Evolutionary conservation across 1,284 basidiomycete species (phyloP).

Genomic region (Boletus smithii): DNA sequence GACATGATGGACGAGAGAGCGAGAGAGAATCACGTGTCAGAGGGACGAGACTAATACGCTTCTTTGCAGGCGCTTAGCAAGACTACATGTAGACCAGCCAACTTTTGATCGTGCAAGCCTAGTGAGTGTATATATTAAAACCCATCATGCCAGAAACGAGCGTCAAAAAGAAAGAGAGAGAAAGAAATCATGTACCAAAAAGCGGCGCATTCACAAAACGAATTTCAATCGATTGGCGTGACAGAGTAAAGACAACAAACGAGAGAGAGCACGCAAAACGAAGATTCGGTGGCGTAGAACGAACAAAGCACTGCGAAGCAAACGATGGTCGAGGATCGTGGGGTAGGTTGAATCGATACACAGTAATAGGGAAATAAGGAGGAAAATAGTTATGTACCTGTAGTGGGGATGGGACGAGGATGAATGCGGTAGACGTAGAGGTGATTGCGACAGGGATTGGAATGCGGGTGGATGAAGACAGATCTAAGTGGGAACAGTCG

Average conservation of each 20-base stretch:
- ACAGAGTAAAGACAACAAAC: conserved; percentile 20
- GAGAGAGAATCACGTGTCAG: not conserved
- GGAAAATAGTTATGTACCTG: conserved; percentile 29
- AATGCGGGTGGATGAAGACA: conserved; percentile 23
- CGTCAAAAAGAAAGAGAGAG: conserved; percentile 13
- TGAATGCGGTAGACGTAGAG: conserved; percentile 4
- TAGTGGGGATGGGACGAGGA: conserved; percentile 1
- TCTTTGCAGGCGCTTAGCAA: too few species aligned
- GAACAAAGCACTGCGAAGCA: conserved; percentile 23
- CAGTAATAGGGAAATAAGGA: conserved; percentile 28
- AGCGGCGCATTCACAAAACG: conserved; percentile 23
- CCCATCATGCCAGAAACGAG: conserved; percentile 9
- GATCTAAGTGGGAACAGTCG: conserved; percentile 25
- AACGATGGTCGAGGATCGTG: conserved; percentile 8
- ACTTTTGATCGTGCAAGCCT: conserved; percentile 4
- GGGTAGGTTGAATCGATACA: conserved; percentile 26
- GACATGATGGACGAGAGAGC: conserved; percentile 37
- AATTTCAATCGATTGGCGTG: conserved; percentile 7
- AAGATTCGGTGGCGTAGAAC: conserved; percentile 7
- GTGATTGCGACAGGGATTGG: conserved; percentile 17
- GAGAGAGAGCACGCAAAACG: conserved; percentile 20
- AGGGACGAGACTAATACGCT: too few species aligned
- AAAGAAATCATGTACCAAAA: conserved; percentile 24
- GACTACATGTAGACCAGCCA: too few species aligned
- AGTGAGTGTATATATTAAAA: conserved; percentile 9